Conservation (phyloP, 192 early-diverging fungal genomes). For the Chytriomyces sp. region DNA sequence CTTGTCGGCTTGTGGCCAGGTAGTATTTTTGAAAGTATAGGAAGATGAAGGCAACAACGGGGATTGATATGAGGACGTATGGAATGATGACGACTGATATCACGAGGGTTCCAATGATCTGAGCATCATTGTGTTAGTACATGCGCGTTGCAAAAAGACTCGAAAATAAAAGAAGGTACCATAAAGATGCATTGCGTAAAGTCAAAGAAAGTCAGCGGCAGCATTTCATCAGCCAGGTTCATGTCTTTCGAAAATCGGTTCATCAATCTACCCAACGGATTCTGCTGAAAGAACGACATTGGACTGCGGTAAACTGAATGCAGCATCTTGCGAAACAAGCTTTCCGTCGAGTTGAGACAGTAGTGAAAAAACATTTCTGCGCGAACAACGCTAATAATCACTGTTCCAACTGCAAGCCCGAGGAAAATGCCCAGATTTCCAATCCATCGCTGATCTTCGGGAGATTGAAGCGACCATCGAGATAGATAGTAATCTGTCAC, state of each 20-base stretch:
- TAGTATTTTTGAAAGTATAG: conserved; percentile 58
- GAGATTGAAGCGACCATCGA: conserved; percentile 49
- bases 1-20: conserved; percentile 61
- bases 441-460: conserved; percentile 43
- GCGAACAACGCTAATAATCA: conserved; percentile 53
- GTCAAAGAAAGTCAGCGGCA: conserved; percentile 60
- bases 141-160: too few relatives aligned
- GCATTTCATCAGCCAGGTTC: conserved; percentile 63
- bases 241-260: conserved; percentile 65
- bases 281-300: conserved; percentile 64
- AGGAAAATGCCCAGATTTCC: conserved; percentile 51
- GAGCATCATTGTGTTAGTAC: not conserved
- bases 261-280: conserved; percentile 68
- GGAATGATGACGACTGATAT: conserved; percentile 69
- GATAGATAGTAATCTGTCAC: conserved; percentile 62
- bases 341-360: conserved; percentile 41
- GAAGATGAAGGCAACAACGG: conserved; percentile 52
- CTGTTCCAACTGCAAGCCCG: conserved; percentile 48
- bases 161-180: conserved; percentile 12
- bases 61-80: conserved; percentile 59
- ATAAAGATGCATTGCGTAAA: conserved; percentile 67
- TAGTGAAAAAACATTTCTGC: conserved; percentile 59
- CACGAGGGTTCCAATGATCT: conserved; percentile 63
- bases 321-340: conserved; percentile 55
- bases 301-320: conserved; percentile 51